Percentiles rank a stretch among this genome's conserved stretches.
Evolutionary conservation across 257 asterid species (phyloP).

Genomic region (Lycium barbarum): DNA sequence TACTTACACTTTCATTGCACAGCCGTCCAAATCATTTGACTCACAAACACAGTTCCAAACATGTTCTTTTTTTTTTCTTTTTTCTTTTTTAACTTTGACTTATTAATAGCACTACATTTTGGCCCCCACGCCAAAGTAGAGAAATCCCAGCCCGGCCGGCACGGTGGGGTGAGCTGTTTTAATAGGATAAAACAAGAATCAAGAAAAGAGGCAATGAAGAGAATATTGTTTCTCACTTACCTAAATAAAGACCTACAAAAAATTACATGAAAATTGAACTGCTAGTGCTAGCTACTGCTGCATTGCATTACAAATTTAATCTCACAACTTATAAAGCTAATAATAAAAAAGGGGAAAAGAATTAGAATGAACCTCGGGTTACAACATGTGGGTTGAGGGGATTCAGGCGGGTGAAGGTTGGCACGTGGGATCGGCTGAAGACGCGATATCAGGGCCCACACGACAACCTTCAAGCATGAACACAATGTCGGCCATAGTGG

Average conservation of each 20-base stretch:
- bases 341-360: constrained; percentile 6
- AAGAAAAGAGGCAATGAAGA: background rate
- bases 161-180: background rate
- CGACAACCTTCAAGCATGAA: constrained; percentile 88
- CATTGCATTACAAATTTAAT: constrained; percentile 22
- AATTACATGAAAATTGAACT: constrained; percentile 20
- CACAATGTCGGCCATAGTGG: constrained; percentile 72
- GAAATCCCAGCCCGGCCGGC: constrained; percentile 35
- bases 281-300: constrained; percentile 26
- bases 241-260: background rate
- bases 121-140: constrained; percentile 31
- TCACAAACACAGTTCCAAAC: background rate
- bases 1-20: constrained; percentile 25
- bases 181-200: constrained; percentile 16
- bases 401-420: constrained; percentile 64
- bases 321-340: constrained; percentile 7
- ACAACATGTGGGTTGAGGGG: constrained; percentile 6
- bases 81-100: background rate
- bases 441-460: constrained; percentile 65
- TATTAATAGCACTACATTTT: constrained; percentile 21
- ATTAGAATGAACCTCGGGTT: constrained; percentile 35
- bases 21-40: constrained; percentile 43
- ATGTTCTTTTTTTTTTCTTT: background rate
- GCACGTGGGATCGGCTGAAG: constrained; percentile 70
- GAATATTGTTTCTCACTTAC: constrained; percentile 9